These are phyloP conservation scores for Epicoccum nigrum DNA, from an alignment of 2,329 filamentous ascomycete species.

Conservation along the genomic window DNA sequence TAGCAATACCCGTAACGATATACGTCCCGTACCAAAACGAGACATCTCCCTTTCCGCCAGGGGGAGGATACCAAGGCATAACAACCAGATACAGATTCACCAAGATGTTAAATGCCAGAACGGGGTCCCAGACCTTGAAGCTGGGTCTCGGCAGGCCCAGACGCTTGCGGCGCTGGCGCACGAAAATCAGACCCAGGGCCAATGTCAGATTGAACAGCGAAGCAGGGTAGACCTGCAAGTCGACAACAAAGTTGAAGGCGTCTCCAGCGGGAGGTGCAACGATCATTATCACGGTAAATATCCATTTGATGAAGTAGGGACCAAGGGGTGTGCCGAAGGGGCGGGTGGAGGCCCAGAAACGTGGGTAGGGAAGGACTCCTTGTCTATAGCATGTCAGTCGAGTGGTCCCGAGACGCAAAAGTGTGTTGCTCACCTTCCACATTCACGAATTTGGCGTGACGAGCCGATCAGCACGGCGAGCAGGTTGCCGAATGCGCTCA, in stretches of 20 bases:
- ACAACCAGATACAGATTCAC: slow-evolving; percentile 66
- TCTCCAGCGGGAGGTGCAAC: slow-evolving; percentile 65
- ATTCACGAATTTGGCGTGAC: slow-evolving; percentile 65
- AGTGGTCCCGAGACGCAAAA: accelerated
- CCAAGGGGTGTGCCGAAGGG: slow-evolving; percentile 68
- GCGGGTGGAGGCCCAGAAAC: slow-evolving; percentile 66
- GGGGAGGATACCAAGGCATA: slow-evolving; percentile 74
- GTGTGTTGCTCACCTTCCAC: slow-evolving; percentile 49
- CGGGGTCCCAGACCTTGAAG: slow-evolving; percentile 65
- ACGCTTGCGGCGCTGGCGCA: slow-evolving; percentile 61
- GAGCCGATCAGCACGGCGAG: slow-evolving; percentile 61
- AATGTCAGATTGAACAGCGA: slow-evolving; percentile 65
- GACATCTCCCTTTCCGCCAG: slow-evolving; percentile 67
- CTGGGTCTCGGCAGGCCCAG: slow-evolving; percentile 56
- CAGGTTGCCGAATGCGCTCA: slow-evolving; percentile 66
- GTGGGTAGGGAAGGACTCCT: slow-evolving; percentile 65
- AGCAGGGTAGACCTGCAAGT: slow-evolving; percentile 63
- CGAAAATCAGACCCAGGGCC: slow-evolving; percentile 62
- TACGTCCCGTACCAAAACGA: slow-evolving; percentile 77
- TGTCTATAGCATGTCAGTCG: slow-evolving; percentile 47
- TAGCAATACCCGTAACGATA: slow-evolving; percentile 64
- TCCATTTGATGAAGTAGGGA: slow-evolving; percentile 64
- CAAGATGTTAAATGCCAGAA: slow-evolving; percentile 65
- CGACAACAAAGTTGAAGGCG: slow-evolving; percentile 67
- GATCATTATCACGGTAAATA: slow-evolving; percentile 65